Evolutionary conservation across 192 early-diverging fungal species (phyloP), one percentile per base, ranked within the genome.

Genomic region (Coemansia sp.): DNA sequence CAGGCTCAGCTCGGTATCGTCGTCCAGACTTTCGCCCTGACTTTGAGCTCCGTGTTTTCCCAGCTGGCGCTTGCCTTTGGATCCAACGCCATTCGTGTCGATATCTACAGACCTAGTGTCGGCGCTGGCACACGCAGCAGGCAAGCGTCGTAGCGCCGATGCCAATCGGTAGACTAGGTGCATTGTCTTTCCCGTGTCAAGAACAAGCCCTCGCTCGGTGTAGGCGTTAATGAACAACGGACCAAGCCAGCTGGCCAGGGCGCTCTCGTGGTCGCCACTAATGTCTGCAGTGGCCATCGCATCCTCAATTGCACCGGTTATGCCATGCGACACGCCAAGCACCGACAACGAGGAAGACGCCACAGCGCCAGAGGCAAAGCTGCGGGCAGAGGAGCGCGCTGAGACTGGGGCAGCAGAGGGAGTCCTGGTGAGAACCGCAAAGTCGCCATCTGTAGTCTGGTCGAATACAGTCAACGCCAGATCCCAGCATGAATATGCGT

Each of bases 131-230:
- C 46, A n/a, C 4, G 22, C 35, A 10, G 62, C 34, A 10, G 72
- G 61, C 27, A 80, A 58, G 17, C 65, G 57, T 3, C 63, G 67
- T 37, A 74, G 65, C 15, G 65, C 72, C 6, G 68, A 32, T 0
- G 53, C 42, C 22, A 80, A 40, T 5, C 64, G 63, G 34, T 74
- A 71, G 17, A 58, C 60, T 12, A 82, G 65, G 0, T 39, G 61
- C 86, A 90, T 85, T 4, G 85, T 63, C 37, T 63, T 64, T 11
- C 60, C 72, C 0, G 87, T 86, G 14, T 84, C 82, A 18, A 90
- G 70, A 8, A 90, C 86, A 4, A 89, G 71, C 2, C 83, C 83
- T 10, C 69, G 81, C 61, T 88, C 88, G 7, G 65, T 53, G 59
- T 83, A 89, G 10, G 70, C 22, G 54, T 80, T 81, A 14, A 59